These are phyloP conservation scores for Colletotrichum sp. DNA, from an alignment of 2,329 filamentous ascomycete genomes.

Conservation along the genomic window DNA sequence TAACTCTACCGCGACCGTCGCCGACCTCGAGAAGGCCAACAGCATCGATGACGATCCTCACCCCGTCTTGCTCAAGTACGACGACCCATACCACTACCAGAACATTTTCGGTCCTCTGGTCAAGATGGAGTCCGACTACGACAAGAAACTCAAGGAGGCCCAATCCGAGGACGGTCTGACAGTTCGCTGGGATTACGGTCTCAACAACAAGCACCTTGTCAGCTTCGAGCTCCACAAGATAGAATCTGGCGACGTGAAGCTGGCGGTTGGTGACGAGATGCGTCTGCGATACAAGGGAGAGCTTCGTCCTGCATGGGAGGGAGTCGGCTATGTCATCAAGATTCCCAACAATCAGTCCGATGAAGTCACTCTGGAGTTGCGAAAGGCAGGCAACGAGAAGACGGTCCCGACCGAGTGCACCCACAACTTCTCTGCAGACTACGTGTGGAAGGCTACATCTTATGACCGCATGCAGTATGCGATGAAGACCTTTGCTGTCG, in stretches of 20 bases:
- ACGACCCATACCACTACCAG: slow-evolving; percentile 98
- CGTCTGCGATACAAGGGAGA: slow-evolving; percentile 95
- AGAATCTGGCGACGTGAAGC: slow-evolving; percentile 95
- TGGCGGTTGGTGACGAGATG: slow-evolving; percentile 99
- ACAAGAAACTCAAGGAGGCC: slow-evolving; percentile 97
- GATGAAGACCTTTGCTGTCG: slow-evolving; percentile 98
- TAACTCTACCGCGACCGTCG: slow-evolving; percentile 84
- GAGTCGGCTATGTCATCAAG: slow-evolving; percentile 98
- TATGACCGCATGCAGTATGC: slow-evolving; percentile 99
- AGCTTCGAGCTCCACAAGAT: slow-evolving; percentile 97
- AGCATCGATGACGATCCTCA: slow-evolving; percentile 95
- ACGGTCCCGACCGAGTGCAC: slow-evolving; percentile 95
- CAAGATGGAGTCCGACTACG: slow-evolving; percentile 99
- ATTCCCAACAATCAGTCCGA: slow-evolving; percentile 99
- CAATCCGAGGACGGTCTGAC: slow-evolving; percentile 96
- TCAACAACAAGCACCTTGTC: slow-evolving; percentile 97
- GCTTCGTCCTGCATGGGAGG: slow-evolving; percentile 90
- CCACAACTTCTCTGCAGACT: slow-evolving; percentile 97
- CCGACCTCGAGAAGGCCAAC: slow-evolving; percentile 88
- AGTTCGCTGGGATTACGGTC: slow-evolving; percentile 91
- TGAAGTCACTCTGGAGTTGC: slow-evolving; percentile 93
- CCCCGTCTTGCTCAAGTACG: slow-evolving; percentile 90
- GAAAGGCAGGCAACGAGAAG: slow-evolving; percentile 95
- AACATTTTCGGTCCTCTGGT: slow-evolving; percentile 98
- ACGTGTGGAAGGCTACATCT: slow-evolving; percentile 99